phyloP scores from a whole-genome alignment of 305 asterid genomes.

The Fraxinus greggii region DNA sequence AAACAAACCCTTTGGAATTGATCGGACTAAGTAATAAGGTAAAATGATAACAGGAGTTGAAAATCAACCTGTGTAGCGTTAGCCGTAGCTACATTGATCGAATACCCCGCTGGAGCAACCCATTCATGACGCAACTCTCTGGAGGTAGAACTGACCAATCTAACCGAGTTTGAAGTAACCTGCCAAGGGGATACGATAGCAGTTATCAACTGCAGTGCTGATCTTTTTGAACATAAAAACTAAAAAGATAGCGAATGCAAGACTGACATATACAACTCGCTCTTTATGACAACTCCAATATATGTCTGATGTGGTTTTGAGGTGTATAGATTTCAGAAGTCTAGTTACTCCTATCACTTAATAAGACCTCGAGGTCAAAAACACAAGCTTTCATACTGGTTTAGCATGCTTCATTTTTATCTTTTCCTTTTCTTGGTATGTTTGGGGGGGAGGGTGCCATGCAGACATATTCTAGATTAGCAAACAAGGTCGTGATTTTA shows the following conservation, averaged over 20 bases:
- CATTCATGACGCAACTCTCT: constrained; percentile 73
- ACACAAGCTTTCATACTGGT: neutral
- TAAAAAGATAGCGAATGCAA: neutral
- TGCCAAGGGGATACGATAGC: constrained; percentile 33
- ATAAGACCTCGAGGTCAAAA: neutral
- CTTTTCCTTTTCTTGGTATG: neutral
- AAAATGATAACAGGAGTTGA: neutral
- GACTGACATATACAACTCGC: neutral
- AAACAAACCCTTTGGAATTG: neutral
- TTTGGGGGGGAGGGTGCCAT: neutral
- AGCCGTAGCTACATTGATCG: constrained; percentile 92
- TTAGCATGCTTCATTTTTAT: neutral
- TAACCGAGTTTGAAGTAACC: constrained; percentile 78
- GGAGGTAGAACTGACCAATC: constrained; percentile 73
- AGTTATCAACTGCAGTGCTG: constrained; percentile 17
- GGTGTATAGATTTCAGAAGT: neutral
- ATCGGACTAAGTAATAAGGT: constrained; percentile 1
- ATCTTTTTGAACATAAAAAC: neutral
- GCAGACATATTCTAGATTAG: neutral
- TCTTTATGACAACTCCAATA: neutral
- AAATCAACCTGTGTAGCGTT: constrained; percentile 74
- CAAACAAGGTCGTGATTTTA: neutral
- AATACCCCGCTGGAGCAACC: constrained; percentile 72
- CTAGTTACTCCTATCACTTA: neutral
- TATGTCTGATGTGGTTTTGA: neutral